Evolutionary conservation across 495 filamentous ascomycete genomes (phyloP), one percentile per base, ranked within the genome.

Genomic region (Xylaria venustula): DNA sequence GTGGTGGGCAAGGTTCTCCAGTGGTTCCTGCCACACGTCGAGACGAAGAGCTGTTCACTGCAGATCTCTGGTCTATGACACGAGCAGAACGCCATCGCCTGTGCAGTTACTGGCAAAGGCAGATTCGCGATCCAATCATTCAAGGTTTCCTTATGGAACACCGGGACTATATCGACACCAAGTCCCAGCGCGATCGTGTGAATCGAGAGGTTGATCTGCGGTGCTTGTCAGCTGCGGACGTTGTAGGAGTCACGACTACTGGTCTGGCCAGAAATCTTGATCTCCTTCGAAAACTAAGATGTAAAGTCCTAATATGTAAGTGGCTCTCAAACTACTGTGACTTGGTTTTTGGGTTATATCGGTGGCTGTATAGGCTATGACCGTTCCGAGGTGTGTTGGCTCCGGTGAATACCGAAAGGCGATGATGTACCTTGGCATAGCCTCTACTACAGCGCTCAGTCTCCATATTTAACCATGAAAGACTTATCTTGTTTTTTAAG

Each of bases 161-260:
- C 32, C 47, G 62, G 22, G 55, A 57, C 0, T 82, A 82, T 54
- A 23, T 63, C 15, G 17, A 62, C 5, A 63, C 59, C 8, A 83
- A 78, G 60, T 41, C 62, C 6, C 48, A 64, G 1, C 63, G 67
- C 8, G 73, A 83, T 45, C 63, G 66, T 14, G 72, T 77, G 7
- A 68, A 72, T 36, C 67, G 75, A 15, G 85, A 89, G 46, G 61
- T 82, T 2, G 74, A 86, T 60, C 69, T 81, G 1, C 73, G 85
- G 37, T 81, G 78, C 44, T 78, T 90, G 0, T 60, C 72, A 26
- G 50, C 78, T 54, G 80, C 79, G 0, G 71, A 90, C 46, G 75
- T 95, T n/a, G 85, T 95, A 51, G 88, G 89, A 0, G 77, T 89
- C 1, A 94, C 90, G 0, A 92, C 91, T 1, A 85, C 87, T 0